Base-by-base conservation (phyloP, 1,284 basidiomycete genomes). In the Rhodotorula mucilaginosa region DNA sequence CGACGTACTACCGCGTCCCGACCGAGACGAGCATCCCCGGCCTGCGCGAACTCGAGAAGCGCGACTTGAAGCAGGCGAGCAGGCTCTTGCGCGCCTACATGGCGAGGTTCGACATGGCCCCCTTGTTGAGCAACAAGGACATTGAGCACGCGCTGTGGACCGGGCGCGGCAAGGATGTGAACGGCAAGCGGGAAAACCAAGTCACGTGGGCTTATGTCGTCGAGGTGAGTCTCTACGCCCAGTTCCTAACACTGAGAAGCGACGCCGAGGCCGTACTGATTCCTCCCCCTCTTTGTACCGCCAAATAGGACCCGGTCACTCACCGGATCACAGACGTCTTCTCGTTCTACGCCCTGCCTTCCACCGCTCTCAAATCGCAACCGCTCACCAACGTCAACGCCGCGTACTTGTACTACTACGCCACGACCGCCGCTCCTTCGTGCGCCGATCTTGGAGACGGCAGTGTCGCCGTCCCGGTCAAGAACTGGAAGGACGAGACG, bases 151-250 rank as follows among this genome's bases (percentile, higher is more conserved):
- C 94, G 75, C 89, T 99, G 80, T 82, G 95, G 75, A 92, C 90
- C 75, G 96, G 97, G 2, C 84, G 85, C 49, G 96, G 96, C 0
- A 82, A 76, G 83, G 48, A 85, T 83, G 70, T 71, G 10, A 82
- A 82, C 58, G 77, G 80, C 80, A 85, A 78, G 68, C 68, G 81
- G 80, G 85, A 78, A 81, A 29, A 88, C 85, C 96, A 98, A 80
- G 96, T 99, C 52, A 89, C 92, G 2, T 99, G 96, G 96, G 86
- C 91, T 5, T 99, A 97, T 79, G 96, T 99, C 48, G 90, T 97
- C 52, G 95, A 98, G 86, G 93, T 93, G 77, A 73, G 84, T 79
- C 34, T 26, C 26, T 26, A 26, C 26, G 26, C 34, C 8, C 34
- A 34, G 34, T 34, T 34, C 34, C 34, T 8, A 34, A 34, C 6